Percentiles rank a stretch among this genome's conserved stretches.
These are phyloP conservation scores for Guillardia theta DNA, from an alignment of 78 protist genomes.

Conservation along the genomic window DNA sequence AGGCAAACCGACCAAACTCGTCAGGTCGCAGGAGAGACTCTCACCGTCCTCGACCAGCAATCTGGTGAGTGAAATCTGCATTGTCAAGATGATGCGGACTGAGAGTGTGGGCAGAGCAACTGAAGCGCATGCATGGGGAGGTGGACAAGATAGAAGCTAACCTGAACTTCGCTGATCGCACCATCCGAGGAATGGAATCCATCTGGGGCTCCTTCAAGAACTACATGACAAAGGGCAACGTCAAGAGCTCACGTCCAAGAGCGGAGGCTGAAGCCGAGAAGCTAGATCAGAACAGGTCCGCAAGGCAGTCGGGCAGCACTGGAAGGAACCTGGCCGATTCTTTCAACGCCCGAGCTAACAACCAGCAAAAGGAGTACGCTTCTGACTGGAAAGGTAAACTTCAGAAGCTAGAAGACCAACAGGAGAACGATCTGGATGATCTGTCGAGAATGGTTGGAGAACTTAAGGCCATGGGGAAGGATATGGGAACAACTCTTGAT, in stretches of 20 bases:
- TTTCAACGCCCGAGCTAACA: background rate
- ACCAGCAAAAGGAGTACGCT: background rate
- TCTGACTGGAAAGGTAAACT: background rate
- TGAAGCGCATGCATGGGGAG: constrained; percentile 12
- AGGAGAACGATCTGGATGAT: background rate
- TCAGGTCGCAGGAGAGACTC: background rate
- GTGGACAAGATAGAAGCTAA: background rate
- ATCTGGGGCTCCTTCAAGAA: background rate
- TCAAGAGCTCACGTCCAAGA: background rate
- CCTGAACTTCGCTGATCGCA: constrained; percentile 19
- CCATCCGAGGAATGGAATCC: constrained; percentile 11
- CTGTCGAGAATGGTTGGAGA: background rate
- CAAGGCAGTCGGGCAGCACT: background rate
- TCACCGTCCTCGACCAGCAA: background rate
- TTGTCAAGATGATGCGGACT: too few species aligned
- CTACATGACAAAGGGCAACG: background rate
- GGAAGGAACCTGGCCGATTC: too few species aligned
- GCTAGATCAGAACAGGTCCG: background rate
- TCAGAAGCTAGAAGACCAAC: background rate
- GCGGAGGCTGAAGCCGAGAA: background rate
- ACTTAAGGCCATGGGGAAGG: background rate
- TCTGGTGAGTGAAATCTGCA: too few species aligned
- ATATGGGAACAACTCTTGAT: background rate
- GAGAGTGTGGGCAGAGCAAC: background rate
- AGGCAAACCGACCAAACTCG: background rate